Evolutionary conservation across 2,329 filamentous ascomycete genomes (phyloP), one percentile per base, ranked within the genome.

Genomic region (Pseudocercospora fijiensis): DNA sequence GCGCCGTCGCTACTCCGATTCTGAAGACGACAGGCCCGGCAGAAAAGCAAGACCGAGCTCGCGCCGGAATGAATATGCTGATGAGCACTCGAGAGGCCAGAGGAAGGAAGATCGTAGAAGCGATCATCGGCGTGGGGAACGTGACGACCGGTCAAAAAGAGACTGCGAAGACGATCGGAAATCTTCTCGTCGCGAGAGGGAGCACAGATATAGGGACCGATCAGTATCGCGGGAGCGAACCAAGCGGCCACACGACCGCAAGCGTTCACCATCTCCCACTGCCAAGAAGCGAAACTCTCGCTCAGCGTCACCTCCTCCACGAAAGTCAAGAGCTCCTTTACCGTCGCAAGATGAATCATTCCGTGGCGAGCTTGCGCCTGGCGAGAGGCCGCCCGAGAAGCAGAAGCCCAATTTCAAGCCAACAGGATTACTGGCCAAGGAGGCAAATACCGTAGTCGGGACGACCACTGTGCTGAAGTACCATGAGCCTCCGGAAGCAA

Each of bases 401-500:
- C 89, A 98, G 76, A 93, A 92, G 76, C 90, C 93, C 45, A 99
- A 97, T 77, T 96, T 90, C 77, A 86, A 85, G 20, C 86, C 83
- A 33, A 92, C 92, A 0, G 95, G 95, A 27, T 82, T 90, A 7
- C 83, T 99, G 18, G 95, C 95, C 2, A 91, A 92, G 51, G 92
- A 92, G 68, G 92, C 92, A 58, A 98, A 99, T 76, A 87, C 87
- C 7, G 87, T 96, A 67, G 86, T 86, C 9, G 91, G 91, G 62
- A 89, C 88, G 3, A 84, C 85, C 22, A 88, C 96, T 60, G 87
- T 91, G 2, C 85, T 99, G 53, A 98, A 98, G 81, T 99, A 99
- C 77, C 91, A 97, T 79, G 95, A 99, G 78, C 95, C 95, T 1
- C 81, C 91, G 10, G 95, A 99, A 80, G 91, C 94, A 57, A 90